Evolutionary conservation across 352 stramenopile species (phyloP).

Genomic region (Globisporangium heterothallicum): DNA sequence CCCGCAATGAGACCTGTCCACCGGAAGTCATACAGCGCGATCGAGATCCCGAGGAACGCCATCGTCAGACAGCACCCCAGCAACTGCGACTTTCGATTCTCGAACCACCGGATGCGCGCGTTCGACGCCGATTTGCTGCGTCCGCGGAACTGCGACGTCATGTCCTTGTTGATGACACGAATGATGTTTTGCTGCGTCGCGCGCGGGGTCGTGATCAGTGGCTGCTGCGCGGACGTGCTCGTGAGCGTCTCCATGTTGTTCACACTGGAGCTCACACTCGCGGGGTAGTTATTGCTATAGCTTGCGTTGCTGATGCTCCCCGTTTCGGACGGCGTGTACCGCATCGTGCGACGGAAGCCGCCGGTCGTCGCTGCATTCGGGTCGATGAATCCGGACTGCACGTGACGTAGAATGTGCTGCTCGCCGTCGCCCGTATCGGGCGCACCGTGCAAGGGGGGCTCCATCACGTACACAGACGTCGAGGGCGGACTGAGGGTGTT

Average conservation of each 20-base stretch:
- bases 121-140: constrained; percentile 63
- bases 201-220: constrained; percentile 53
- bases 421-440: constrained; percentile 20
- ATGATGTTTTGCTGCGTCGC: constrained; percentile 73
- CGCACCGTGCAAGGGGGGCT: constrained; percentile 29
- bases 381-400: constrained; percentile 6
- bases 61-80: constrained; percentile 83
- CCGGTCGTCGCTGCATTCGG: constrained; percentile 17
- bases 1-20: constrained; percentile 86
- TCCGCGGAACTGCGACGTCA: constrained; percentile 81
- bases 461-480: constrained; percentile 66
- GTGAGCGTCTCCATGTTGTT: constrained; percentile 18
- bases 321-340: constrained; percentile 12
- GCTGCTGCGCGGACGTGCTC: constrained; percentile 58
- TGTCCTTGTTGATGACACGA: constrained; percentile 88
- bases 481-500: constrained; percentile 42
- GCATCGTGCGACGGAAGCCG: constrained; percentile 17
- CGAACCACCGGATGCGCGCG: constrained; percentile 80
- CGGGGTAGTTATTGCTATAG: constrained; percentile 28
- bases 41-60: constrained; percentile 78
- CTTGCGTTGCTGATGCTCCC: constrained; percentile 8
- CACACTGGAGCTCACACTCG: constrained; percentile 18
- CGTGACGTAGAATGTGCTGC: background rate
- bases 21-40: constrained; percentile 86
- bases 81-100: constrained; percentile 86